Base-by-base conservation (phyloP, 805 yeast genomes). In the Starmerella bombi region DNA sequence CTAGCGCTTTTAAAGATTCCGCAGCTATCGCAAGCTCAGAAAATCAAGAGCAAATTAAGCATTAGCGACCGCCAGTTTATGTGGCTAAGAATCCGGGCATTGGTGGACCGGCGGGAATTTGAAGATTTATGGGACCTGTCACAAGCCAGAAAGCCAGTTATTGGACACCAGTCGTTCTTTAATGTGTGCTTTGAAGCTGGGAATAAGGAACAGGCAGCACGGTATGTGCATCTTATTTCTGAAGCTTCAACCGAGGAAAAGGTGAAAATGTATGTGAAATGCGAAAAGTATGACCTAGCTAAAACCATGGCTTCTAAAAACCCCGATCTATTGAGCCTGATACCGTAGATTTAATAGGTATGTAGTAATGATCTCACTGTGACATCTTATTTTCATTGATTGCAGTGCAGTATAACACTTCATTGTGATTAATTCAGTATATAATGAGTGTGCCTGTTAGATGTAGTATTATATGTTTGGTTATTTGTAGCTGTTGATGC, bases 131-230 rank as follows among this genome's bases (percentile, higher is more conserved):
- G 66, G 48, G 69, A 71, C 23, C 69, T 75, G 51, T 70, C 76
- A 0, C 64, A 61, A 3, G 29, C 58, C 8, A 65, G 63, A 34
- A 77, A 72, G 45, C 73, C 91, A 0, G 80, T 82, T 0, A 80
- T 84, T 32, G 85, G 88, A 0, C 77, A 77, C 44, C 68, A 66
- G 44, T 75, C 79, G 0, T 75, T 84, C 48, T 80, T 66, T 41
- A 62, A 68, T 14, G 70, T 72, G 29, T 67, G 77, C 29, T 51
- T 70, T 31, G 65, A 64, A 40, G 63, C 69, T 3, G 80, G 75
- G 0, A 77, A 77, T 25, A 60, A 65, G 29, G 62, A 71, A 18
- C 75, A 75, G 36, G 82, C 88, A 1, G 67, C 76, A 0, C 53
- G 60, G 16, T 82, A 77, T 50, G 69, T 84, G 16, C 60, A 65